Conservation (phyloP, 2,329 filamentous ascomycete species). For the Aspergillus glaucus region DNA sequence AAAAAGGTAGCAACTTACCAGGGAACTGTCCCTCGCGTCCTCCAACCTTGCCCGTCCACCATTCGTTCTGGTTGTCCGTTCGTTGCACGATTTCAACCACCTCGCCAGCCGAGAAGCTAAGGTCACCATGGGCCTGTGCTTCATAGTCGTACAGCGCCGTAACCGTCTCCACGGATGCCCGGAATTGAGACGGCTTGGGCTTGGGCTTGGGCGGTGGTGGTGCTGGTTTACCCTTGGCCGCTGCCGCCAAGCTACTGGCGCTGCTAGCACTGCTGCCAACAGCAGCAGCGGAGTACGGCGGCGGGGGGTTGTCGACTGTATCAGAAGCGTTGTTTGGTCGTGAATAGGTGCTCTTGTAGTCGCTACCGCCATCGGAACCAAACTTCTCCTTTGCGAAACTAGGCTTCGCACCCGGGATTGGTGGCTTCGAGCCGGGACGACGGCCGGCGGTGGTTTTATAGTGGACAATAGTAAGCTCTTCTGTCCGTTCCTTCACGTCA, state of each 20-base stretch:
- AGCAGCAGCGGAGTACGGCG: conserved; percentile 57
- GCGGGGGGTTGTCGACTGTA: conserved; percentile 56
- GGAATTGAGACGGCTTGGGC: conserved; percentile 72
- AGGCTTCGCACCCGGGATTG: conserved; percentile 23
- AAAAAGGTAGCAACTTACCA: conserved; percentile 52
- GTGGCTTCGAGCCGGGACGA: conserved; percentile 27
- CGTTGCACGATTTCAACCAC: conserved; percentile 78
- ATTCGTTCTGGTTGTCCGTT: conserved; percentile 90
- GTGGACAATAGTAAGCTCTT: conserved; percentile 75
- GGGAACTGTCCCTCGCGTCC: conserved; percentile 88
- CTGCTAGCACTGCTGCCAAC: conserved; percentile 21
- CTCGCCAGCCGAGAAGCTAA: conserved; percentile 85
- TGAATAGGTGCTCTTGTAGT: conserved; percentile 26
- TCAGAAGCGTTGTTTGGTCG: conserved; percentile 35
- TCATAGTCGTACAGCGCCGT: conserved; percentile 95
- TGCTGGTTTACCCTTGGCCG: conserved; percentile 61
- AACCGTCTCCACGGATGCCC: conserved; percentile 66
- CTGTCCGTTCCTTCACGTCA: conserved; percentile 79
- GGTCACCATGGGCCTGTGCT: conserved; percentile 86
- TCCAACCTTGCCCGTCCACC: conserved; percentile 82
- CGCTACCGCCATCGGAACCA: conserved; percentile 20
- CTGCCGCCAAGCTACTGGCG: conserved; percentile 42
- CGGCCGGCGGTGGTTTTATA: conserved; percentile 79
- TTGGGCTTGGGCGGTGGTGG: conserved; percentile 74
- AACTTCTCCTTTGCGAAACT: conserved; percentile 24